A percentile compares a stretch with the other conserved stretches of the same genome.
Conservation (phyloP, 768 basidiomycete species). For the Russula sp. region DNA sequence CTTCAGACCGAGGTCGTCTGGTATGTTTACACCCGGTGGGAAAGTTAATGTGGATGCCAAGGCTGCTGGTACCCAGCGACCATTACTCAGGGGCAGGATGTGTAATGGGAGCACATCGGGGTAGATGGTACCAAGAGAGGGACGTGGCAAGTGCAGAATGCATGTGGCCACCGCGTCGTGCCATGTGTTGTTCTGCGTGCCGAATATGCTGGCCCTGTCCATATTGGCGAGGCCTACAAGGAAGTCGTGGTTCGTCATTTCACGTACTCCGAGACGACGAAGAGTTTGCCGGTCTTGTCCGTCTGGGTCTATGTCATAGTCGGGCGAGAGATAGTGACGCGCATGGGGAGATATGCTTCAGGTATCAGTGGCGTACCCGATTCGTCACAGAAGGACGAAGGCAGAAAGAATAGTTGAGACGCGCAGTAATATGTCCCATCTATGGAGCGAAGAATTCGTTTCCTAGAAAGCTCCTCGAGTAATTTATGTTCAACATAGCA, state of each 20-base stretch:
- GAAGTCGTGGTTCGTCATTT: constrained; percentile 22
- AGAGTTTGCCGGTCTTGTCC: constrained; percentile 1
- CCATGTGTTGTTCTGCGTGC: constrained; percentile 11
- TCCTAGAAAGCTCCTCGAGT: constrained; percentile 12
- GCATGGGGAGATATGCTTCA: constrained; percentile 3
- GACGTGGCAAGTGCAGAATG: neutral
- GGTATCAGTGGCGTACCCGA: constrained; percentile 16
- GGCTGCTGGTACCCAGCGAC: constrained; percentile 8
- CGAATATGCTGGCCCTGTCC: constrained; percentile 6
- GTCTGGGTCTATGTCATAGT: constrained; percentile 15
- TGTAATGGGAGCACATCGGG: constrained; percentile 8
- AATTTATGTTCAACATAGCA: constrained; percentile 21
- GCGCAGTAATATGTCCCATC: constrained; percentile 24
- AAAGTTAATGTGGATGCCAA: constrained; percentile 11
- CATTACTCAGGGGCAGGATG: constrained; percentile 23
- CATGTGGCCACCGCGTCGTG: constrained; percentile 15
- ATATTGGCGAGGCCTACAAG: constrained; percentile 14
- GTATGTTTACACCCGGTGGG: constrained; percentile 18
- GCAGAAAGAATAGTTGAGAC: constrained; percentile 18
- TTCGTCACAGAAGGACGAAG: constrained; percentile 8
- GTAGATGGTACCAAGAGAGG: neutral
- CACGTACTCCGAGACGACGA: constrained; percentile 24
- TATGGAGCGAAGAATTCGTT: constrained; percentile 29
- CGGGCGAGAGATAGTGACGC: constrained; percentile 19
- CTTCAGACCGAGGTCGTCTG: constrained; percentile 24